These are phyloP conservation scores for Tulasnella sp. DNA, from an alignment of 768 basidiomycete species.

Conservation along the genomic window DNA sequence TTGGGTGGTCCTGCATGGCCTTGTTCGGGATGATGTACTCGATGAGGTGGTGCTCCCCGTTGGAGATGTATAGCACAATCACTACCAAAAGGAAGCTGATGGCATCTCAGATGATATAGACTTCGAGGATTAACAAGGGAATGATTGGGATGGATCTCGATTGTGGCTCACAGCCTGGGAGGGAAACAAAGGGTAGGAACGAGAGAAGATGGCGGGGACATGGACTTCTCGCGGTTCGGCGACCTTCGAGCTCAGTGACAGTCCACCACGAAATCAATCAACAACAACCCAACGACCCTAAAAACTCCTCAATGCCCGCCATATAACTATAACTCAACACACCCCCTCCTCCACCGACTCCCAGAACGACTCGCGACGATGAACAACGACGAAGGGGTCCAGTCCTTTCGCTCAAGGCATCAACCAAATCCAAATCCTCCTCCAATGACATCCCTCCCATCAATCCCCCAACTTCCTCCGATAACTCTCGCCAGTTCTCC, in stretches of 20 bases:
- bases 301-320: neutral
- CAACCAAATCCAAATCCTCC: slow-evolving; percentile 15
- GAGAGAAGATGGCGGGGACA: neutral
- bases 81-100: neutral
- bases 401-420: neutral
- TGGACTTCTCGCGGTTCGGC: slow-evolving; percentile 6
- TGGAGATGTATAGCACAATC: neutral
- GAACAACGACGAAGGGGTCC: neutral
- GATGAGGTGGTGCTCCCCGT: neutral
- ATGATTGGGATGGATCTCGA: slow-evolving; percentile 3
- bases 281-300: neutral
- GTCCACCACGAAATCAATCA: slow-evolving; percentile 7
- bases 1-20: neutral
- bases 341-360: neutral
- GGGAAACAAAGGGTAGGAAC: neutral
- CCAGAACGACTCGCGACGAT: neutral
- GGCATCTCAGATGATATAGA: neutral
- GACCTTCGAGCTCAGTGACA: neutral
- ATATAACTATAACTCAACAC: neutral
- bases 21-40: neutral
- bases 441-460: slow-evolving; percentile 20
- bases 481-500: slow-evolving; percentile 19
- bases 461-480: slow-evolving; percentile 25
- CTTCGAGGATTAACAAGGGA: neutral
- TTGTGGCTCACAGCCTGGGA: neutral